Percentiles rank a stretch among this genome's conserved stretches.
Conservation (phyloP, 78 protist genomes). For the Dictyostelium intermedium region DNA sequence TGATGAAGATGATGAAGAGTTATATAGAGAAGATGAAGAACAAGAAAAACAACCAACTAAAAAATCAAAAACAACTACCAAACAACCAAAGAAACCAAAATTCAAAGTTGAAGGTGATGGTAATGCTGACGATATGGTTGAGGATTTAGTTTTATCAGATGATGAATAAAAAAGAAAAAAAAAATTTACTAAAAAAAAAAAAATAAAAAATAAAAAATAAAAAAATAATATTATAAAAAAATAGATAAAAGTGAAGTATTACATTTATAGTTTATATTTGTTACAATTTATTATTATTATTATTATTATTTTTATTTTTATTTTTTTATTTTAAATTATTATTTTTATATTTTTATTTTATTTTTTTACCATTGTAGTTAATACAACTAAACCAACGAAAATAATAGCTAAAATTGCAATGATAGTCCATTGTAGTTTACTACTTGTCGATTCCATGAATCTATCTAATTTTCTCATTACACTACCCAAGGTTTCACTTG, state of each 20-base stretch:
- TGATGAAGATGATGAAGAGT: slow-evolving; percentile 14
- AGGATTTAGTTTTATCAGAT: slow-evolving; percentile 69
- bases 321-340: neutral
- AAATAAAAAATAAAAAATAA: neutral
- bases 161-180: slow-evolving; percentile 27
- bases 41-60: slow-evolving; percentile 14
- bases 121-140: slow-evolving; percentile 49
- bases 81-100: slow-evolving; percentile 24
- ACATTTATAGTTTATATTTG: too few relatives aligned
- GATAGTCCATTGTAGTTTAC: slow-evolving; percentile 61
- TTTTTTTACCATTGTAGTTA: slow-evolving; percentile 40
- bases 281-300: neutral
- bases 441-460: slow-evolving; percentile 48
- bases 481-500: slow-evolving; percentile 27
- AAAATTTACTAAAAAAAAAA: neutral
- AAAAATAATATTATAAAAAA: neutral
- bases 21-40: slow-evolving; percentile 42
- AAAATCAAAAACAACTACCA: slow-evolving; percentile 2
- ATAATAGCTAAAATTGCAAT: slow-evolving; percentile 56
- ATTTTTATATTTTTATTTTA: neutral
- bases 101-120: neutral
- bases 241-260: too few relatives aligned
- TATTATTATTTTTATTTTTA: neutral
- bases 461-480: slow-evolving; percentile 74
- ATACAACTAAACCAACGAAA: slow-evolving; percentile 40